Evolutionary conservation across 495 filamentous ascomycete genomes (phyloP).

Genomic region (Penicillium soppii): DNA sequence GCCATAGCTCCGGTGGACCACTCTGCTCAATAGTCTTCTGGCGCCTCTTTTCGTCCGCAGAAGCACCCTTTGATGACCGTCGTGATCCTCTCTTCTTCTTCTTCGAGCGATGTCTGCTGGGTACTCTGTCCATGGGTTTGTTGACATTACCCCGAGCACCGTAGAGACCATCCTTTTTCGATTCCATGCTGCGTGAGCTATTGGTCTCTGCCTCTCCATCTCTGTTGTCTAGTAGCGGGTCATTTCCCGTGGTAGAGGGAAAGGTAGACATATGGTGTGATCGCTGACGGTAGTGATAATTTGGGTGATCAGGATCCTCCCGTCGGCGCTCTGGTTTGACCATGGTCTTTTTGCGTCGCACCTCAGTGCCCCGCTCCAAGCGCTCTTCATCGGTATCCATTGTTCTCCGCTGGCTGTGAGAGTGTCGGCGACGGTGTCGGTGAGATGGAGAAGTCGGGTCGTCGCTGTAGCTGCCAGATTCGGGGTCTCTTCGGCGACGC

Average conservation of each 20-base stretch:
- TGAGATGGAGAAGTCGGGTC: slow-evolving; percentile 32
- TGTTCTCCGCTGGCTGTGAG: slow-evolving; percentile 33
- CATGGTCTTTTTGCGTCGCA: slow-evolving; percentile 73
- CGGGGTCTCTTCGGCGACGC: slow-evolving; percentile 66
- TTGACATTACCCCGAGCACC: slow-evolving; percentile 42
- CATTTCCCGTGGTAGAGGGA: slow-evolving; percentile 88
- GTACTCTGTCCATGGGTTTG: slow-evolving; percentile 48
- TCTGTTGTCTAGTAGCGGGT: slow-evolving; percentile 72
- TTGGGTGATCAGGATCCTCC: slow-evolving; percentile 80
- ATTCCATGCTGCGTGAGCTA: slow-evolving; percentile 54
- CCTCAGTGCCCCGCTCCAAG: slow-evolving; percentile 31
- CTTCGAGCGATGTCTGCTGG: slow-evolving; percentile 42
- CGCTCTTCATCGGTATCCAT: slow-evolving; percentile 40
- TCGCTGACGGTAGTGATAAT: slow-evolving; percentile 89
- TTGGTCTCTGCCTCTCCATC: slow-evolving; percentile 57
- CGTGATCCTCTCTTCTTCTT: slow-evolving; percentile 51
- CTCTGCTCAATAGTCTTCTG: slow-evolving; percentile 66
- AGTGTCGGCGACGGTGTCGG: slow-evolving; percentile 36
- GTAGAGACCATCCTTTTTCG: slow-evolving; percentile 46
- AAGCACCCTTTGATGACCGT: slow-evolving; percentile 45
- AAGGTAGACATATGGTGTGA: slow-evolving; percentile 75
- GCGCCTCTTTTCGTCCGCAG: slow-evolving; percentile 59
- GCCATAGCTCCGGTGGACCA: slow-evolving; percentile 88
- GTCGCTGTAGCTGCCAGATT: slow-evolving; percentile 58
- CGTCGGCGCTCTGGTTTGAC: slow-evolving; percentile 84